These are phyloP conservation scores for Fusarium lateritium DNA, from an alignment of 2,329 filamentous ascomycete species.

Conservation along the genomic window DNA sequence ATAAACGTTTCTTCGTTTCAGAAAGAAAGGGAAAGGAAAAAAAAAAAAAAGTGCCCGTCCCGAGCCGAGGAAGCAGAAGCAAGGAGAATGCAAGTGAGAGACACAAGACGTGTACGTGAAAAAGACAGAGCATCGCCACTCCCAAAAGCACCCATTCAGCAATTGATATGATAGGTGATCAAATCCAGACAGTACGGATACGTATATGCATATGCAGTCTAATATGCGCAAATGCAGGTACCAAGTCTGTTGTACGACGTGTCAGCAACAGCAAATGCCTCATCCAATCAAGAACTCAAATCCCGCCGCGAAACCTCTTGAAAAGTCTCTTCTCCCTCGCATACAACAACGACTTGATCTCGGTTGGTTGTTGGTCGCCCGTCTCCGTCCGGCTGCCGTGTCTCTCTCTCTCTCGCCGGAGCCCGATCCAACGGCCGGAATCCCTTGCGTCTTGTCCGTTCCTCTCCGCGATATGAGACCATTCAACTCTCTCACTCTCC, in stretches of 20 bases:
- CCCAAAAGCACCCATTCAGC: constrained; percentile 1
- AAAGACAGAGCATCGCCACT: constrained; percentile 7
- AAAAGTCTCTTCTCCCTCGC: constrained; percentile 30
- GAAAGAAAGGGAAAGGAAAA: no score
- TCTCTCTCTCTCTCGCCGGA: constrained; percentile 8
- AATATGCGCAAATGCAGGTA: constrained; percentile 23
- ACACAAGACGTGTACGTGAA: background rate
- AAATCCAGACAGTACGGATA: constrained; percentile 11
- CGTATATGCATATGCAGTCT: constrained; percentile 16
- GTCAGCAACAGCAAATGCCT: constrained; percentile 33
- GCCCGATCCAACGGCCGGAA: constrained; percentile 26
- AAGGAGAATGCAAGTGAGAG: constrained; percentile 12
- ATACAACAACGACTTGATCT: constrained; percentile 25
- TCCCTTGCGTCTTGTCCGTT: constrained; percentile 37
- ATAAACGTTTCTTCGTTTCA: background rate
- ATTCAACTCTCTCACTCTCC: constrained; percentile 14
- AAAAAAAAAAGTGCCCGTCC: background rate
- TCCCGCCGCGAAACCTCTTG: constrained; percentile 6
- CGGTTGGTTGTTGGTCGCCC: background rate
- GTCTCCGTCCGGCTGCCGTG: constrained; percentile 7
- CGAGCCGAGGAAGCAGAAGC: constrained; percentile 25
- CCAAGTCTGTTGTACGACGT: constrained; percentile 28
- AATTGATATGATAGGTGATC: constrained; percentile 21
- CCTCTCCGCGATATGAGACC: constrained; percentile 38
- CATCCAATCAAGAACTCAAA: constrained; percentile 23